Conservation (phyloP, 2,329 filamentous ascomycete species). For the Chrysoporthe austroafricana region DNA sequence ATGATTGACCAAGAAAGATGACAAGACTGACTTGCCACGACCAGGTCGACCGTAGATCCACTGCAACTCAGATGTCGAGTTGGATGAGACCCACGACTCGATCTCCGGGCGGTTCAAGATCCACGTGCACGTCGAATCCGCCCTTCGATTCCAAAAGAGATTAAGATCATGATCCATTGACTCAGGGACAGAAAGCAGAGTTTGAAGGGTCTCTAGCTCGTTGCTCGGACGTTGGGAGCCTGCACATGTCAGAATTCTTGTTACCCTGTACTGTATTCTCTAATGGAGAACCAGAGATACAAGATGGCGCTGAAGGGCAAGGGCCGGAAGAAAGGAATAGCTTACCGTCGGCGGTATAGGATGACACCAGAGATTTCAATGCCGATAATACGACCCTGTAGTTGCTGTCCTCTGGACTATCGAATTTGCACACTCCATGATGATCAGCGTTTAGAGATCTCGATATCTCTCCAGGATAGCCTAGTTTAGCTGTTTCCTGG, state of each 20-base stretch:
- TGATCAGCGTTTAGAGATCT: background rate
- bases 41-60: background rate
- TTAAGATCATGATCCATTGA: background rate
- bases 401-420: background rate
- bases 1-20: constrained; percentile 1
- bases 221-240: background rate
- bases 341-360: background rate
- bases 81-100: background rate
- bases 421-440: background rate
- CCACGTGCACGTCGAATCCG: background rate
- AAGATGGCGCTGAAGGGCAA: background rate
- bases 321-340: too few species aligned
- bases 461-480: background rate
- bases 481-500: background rate
- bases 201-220: background rate
- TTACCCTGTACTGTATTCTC: background rate
- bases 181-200: background rate
- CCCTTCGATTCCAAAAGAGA: background rate
- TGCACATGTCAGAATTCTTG: background rate
- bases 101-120: background rate
- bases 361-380: background rate
- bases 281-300: background rate
- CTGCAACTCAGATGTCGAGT: background rate
- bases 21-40: background rate
- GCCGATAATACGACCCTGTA: background rate